These are phyloP conservation scores for Trichoderma gracile DNA, from an alignment of 2,329 filamentous ascomycete genomes.

Conservation along the genomic window DNA sequence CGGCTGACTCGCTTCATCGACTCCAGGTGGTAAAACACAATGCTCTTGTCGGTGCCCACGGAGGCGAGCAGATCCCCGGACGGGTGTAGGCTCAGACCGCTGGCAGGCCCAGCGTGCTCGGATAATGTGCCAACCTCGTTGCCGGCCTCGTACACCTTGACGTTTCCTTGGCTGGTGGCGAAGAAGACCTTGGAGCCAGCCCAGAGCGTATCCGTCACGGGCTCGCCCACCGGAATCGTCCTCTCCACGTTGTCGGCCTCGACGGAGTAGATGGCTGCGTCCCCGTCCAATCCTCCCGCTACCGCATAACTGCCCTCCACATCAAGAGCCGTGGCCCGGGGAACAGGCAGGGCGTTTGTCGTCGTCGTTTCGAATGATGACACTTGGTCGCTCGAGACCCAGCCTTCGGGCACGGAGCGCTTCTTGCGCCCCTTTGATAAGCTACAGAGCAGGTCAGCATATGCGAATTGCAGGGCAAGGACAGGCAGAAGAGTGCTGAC, in stretches of 20 bases:
- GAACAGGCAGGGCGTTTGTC: slow-evolving; percentile 50
- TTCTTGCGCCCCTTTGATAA: slow-evolving; percentile 88
- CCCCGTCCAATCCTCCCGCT: slow-evolving; percentile 72
- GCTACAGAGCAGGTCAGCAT: slow-evolving; percentile 47
- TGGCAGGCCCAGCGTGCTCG: slow-evolving; percentile 82
- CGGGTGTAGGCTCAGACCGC: slow-evolving; percentile 77
- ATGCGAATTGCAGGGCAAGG: slow-evolving; percentile 14
- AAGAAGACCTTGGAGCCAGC: slow-evolving; percentile 68
- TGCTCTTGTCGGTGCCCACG: slow-evolving; percentile 87
- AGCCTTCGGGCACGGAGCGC: slow-evolving; percentile 79
- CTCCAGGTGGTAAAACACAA: slow-evolving; percentile 81
- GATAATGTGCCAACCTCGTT: slow-evolving; percentile 67
- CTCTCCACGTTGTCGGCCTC: slow-evolving; percentile 67
- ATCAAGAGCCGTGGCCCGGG: slow-evolving; percentile 52
- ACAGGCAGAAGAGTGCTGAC: slow-evolving; percentile 45
- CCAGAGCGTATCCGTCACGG: slow-evolving; percentile 68
- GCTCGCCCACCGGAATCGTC: slow-evolving; percentile 64
- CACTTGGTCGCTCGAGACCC: slow-evolving; percentile 76
- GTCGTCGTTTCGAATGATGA: slow-evolving; percentile 48
- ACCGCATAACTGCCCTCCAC: slow-evolving; percentile 65
- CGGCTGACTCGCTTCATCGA: slow-evolving; percentile 70
- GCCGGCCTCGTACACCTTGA: slow-evolving; percentile 78
- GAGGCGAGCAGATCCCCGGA: slow-evolving; percentile 81
- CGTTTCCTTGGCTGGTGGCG: slow-evolving; percentile 70
- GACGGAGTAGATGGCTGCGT: slow-evolving; percentile 73